Percentiles rank a stretch among this genome's conserved stretches.
phyloP scores from a whole-genome alignment of 2,329 filamentous ascomycete genomes.

The Scopulariopsis brevicaulis region DNA sequence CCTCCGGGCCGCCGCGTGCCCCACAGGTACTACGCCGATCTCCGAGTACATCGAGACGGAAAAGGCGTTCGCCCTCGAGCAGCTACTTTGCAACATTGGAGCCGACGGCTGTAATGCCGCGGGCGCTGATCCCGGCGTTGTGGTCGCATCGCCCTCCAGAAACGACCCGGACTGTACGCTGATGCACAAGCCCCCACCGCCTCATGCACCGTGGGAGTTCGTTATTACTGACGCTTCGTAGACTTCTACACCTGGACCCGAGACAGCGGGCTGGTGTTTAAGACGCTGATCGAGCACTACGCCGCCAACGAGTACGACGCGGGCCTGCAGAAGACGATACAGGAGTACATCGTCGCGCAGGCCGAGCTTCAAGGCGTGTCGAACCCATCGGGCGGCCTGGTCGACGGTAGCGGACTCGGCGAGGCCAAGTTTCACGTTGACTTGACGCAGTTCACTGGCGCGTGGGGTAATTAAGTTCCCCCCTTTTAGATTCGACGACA shows the following conservation, averaged over 20 bases:
- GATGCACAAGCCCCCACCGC: background rate
- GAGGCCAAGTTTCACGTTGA: slow-evolving; percentile 67
- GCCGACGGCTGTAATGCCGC: slow-evolving; percentile 35
- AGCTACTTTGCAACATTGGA: slow-evolving; percentile 50
- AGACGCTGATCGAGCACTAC: slow-evolving; percentile 57
- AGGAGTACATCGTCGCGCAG: slow-evolving; percentile 58
- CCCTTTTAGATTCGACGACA: background rate
- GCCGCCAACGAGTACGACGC: slow-evolving; percentile 40
- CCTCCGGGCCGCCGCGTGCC: background rate
- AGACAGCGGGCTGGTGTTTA: slow-evolving; percentile 61
- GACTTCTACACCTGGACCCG: slow-evolving; percentile 74
- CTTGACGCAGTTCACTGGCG: slow-evolving; percentile 48
- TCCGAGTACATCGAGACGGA: slow-evolving; percentile 41
- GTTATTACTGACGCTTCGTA: slow-evolving; percentile 15
- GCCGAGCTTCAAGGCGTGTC: slow-evolving; percentile 53
- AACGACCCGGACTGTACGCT: slow-evolving; percentile 42
- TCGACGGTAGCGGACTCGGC: slow-evolving; percentile 44
- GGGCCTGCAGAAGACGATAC: slow-evolving; percentile 45
- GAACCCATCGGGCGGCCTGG: slow-evolving; percentile 55
- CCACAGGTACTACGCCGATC: slow-evolving; percentile 13
- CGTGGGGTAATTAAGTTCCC: slow-evolving; percentile 46
- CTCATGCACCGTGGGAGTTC: background rate
- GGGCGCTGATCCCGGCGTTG: slow-evolving; percentile 35
- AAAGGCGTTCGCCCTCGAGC: slow-evolving; percentile 35
- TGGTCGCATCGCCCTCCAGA: slow-evolving; percentile 45